These are phyloP conservation scores for Sutorius australiensis DNA, from an alignment of 768 basidiomycete species.

Conservation along the genomic window DNA sequence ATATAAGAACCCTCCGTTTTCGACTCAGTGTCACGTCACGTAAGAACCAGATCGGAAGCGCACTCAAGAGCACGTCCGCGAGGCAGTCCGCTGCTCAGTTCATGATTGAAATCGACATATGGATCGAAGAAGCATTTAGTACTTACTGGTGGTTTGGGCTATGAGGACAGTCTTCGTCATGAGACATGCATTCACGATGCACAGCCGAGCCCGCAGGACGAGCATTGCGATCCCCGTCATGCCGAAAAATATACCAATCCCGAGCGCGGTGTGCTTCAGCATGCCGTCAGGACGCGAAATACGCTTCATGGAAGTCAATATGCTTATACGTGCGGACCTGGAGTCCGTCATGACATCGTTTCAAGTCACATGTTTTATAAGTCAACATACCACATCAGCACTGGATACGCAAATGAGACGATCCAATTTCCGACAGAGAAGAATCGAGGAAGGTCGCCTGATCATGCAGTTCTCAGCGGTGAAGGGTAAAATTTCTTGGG, in stretches of 20 bases:
- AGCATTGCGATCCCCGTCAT: conserved; percentile 8
- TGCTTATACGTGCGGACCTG: conserved; percentile 26
- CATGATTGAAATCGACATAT: background rate
- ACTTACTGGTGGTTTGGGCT: conserved; percentile 11
- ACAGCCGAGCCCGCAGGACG: conserved; percentile 5
- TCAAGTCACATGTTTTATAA: background rate
- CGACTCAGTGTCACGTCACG: conserved; percentile 11
- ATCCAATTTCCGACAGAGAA: conserved; percentile 11
- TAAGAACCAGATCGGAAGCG: conserved; percentile 19
- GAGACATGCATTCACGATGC: conserved; percentile 1
- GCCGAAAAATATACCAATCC: conserved; percentile 5
- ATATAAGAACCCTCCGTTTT: conserved; percentile 17
- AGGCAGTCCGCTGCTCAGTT: conserved; percentile 17
- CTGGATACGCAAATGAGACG: conserved; percentile 17
- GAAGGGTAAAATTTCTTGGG: background rate
- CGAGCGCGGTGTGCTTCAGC: conserved; percentile 2
- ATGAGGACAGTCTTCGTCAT: background rate
- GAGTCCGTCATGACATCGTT: background rate
- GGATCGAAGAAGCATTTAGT: background rate
- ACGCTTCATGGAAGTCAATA: conserved; percentile 22
- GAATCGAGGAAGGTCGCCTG: conserved; percentile 4
- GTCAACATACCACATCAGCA: conserved; percentile 14
- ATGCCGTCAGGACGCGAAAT: conserved; percentile 14
- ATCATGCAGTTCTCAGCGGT: background rate
- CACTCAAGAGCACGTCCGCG: conserved; percentile 19